Base-by-base conservation (phyloP, 2,329 filamentous ascomycete genomes). In the Alternaria sp. region DNA sequence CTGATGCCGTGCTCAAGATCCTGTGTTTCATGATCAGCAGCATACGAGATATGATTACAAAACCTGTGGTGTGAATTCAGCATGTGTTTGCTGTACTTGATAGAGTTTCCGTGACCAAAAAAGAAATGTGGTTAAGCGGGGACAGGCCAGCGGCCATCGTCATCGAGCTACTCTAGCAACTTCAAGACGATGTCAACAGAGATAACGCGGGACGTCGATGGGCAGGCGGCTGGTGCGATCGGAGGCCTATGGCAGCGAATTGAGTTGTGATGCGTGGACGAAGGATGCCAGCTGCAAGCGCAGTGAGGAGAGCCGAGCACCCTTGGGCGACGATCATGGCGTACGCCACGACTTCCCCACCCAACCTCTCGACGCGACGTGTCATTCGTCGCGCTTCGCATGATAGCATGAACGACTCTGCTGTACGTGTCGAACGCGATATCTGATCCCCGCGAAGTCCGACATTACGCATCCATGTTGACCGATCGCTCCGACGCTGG, bases 291-390 rank as follows among this genome's bases (percentile, higher is more conserved):
- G 37, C 37, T 65, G 45, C 59, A 18, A 59, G 41, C 44, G 51
- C 30, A 45, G 50, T 60, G 61, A 60, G 61, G 61, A 63, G 61
- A 63, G 61, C 61, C 61, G 61, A 56, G 61, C 44, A 51, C 14
- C 44, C 61, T 60, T 55, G 61, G 51, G 37, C 45, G 51, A 45
- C 61, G 57, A 63, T 56, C 61, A 56, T 45, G n/a, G 57, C 51
- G 33, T 26, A 37, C 49, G 45, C 49, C 43, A 49, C 60, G 56
- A 50, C 56, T 55, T 55, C 50, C 60, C 60, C 60, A 51, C 56
- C 56, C 56, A 45, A 47, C 56, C 21, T 47, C 15, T 54, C 20
- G 50, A 25, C 21, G 26, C 33, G 51, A 25, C 50, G 26, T 53
- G 25, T 21, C 20, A 59, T 54, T 59, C 47, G 47, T 50, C 11